Base-by-base conservation (phyloP, 768 basidiomycete species). In the Lactifluus piperatus region DNA sequence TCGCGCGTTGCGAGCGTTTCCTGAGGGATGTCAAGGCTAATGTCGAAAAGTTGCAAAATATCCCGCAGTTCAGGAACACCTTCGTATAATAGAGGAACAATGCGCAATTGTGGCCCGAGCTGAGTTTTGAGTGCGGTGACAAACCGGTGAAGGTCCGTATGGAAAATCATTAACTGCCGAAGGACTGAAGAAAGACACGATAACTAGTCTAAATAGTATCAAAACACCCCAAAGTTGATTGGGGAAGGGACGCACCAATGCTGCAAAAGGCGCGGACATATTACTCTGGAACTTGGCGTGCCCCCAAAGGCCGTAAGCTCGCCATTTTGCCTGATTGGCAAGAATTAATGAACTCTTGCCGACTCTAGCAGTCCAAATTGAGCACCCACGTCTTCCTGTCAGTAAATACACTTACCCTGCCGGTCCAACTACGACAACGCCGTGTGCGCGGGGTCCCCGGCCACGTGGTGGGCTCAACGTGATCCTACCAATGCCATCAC, bases 261-360 rank as follows among this genome's bases (percentile, higher is more conserved):
- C 82, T 14, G 82, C 77, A 67, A 87, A 89, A 16, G 87, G 87
- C 4, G 85, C 82, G 3, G 83, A 79, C 54, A 84, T 81, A 6
- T 77, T 74, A 50, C 74, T 79, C 64, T 85, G 81, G 62, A 87
- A 87, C 70, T 86, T 87, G 7, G 85, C 85, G 62, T 87, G 85
- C 14, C 85, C 86, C 86, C 86, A 88, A 5, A 87, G 75, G 4
- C 86, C 86, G 63, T 86, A 84, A 14, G 71, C 71, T 71, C 85
- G 71, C 86, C 86, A 88, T 67, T 81, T 82, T 5, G 85, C 83
- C 68, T 88, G 86, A 62, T 86, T 80, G 5, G 77, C 81, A 26
- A 86, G 72, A 55, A 88, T 76, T 56, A 88, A 77, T 0, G 85
- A 85, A 62, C 84, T 87, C 69, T 88, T 88, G n/a, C 85, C 85